phyloP scores from a whole-genome alignment of 164 flowering plant genomes.

The Euptelea pleiosperma region DNA sequence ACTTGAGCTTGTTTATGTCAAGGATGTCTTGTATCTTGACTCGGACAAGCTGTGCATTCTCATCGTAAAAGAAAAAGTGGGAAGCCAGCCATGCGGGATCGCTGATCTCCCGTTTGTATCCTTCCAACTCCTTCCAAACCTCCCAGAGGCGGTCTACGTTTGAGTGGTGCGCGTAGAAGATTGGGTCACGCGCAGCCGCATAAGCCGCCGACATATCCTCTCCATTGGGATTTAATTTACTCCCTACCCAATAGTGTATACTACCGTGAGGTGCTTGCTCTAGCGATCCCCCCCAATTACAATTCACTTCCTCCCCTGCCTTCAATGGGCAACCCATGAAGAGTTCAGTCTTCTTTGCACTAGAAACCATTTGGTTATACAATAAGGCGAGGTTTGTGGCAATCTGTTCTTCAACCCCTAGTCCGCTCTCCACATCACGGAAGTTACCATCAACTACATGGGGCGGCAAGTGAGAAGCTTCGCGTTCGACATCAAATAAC shows the following conservation, averaged over 20 bases:
- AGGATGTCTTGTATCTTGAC: slow-evolving; percentile 21
- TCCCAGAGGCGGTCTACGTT: slow-evolving; percentile 31
- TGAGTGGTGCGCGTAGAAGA: slow-evolving; percentile 28
- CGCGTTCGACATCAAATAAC: slow-evolving; percentile 14
- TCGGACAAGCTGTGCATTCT: slow-evolving; percentile 20
- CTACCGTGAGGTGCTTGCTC: slow-evolving; percentile 29
- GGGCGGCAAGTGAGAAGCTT: slow-evolving; percentile 17
- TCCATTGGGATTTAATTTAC: slow-evolving; percentile 18
- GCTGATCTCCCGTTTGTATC: not conserved
- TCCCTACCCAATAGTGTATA: slow-evolving; percentile 27
- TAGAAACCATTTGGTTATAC: slow-evolving; percentile 32
- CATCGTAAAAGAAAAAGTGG: slow-evolving; percentile 25
- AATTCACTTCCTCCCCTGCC: slow-evolving; percentile 18
- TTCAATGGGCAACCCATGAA: slow-evolving; percentile 25
- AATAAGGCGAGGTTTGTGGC: slow-evolving; percentile 17
- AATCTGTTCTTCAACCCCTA: slow-evolving; percentile 13
- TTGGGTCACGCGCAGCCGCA: slow-evolving; percentile 26
- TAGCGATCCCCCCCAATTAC: slow-evolving; percentile 26
- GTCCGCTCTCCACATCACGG: slow-evolving; percentile 15
- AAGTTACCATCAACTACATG: slow-evolving; percentile 16
- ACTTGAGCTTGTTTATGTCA: slow-evolving; percentile 22
- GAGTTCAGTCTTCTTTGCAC: slow-evolving; percentile 29
- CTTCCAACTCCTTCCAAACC: slow-evolving; percentile 15
- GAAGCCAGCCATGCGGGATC: slow-evolving; percentile 28
- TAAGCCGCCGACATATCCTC: slow-evolving; percentile 26